Percentiles rank a stretch among this genome's conserved stretches.
phyloP scores from a whole-genome alignment of 148 eudicot species.

The Silene conica region DNA sequence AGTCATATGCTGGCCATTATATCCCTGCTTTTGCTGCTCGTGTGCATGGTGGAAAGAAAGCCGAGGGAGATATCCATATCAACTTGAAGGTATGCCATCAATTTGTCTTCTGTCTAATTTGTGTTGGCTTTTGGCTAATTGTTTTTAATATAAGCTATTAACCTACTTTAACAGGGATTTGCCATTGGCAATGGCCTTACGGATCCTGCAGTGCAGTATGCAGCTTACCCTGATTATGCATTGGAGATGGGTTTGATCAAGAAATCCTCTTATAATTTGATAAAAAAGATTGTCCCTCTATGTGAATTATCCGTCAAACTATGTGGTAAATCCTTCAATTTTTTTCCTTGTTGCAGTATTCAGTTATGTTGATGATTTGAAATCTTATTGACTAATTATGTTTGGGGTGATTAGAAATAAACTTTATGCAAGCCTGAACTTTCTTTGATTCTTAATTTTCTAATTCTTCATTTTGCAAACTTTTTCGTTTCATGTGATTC shows the following conservation, averaged over 20 bases:
- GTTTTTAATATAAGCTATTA: not conserved
- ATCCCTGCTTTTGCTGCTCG: conserved; percentile 94
- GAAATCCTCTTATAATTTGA: conserved; percentile 48
- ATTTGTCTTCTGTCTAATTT: not conserved
- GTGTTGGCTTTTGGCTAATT: not conserved
- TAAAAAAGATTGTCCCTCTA: conserved; percentile 65
- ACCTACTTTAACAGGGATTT: conserved; percentile 53
- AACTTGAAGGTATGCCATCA: conserved; percentile 63
- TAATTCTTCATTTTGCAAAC: not conserved
- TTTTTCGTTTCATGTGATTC: not conserved
- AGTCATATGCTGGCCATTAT: conserved; percentile 93
- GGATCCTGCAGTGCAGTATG: conserved; percentile 73
- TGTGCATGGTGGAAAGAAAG: conserved; percentile 75
- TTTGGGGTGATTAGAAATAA: not conserved
- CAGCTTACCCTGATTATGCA: conserved; percentile 89
- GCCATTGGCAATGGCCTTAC: conserved; percentile 92
- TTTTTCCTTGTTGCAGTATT: not conserved
- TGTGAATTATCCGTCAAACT: conserved; percentile 74
- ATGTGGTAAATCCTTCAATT: conserved; percentile 54
- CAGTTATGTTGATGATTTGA: conserved; percentile 1
- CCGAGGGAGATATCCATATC: conserved; percentile 64
- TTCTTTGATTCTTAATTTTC: not conserved
- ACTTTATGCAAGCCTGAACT: not conserved
- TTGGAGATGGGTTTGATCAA: conserved; percentile 74
- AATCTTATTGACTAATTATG: not conserved